Base-by-base conservation (phyloP, 2,329 filamentous ascomycete species). In the Epichloe elymi region DNA sequence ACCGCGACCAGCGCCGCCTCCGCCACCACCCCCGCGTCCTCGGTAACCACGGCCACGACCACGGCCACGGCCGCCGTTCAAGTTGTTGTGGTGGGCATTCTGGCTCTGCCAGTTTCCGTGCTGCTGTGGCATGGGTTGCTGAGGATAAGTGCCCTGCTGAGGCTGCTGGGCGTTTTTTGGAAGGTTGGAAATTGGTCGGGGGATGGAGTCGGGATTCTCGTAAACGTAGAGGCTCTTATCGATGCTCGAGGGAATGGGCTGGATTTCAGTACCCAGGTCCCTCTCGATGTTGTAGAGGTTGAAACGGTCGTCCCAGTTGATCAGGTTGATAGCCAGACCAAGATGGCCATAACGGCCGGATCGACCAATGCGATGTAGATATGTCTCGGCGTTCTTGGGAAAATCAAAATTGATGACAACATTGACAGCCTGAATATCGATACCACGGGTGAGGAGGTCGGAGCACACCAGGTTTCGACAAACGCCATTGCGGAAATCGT, bases 341-440 rank as follows among this genome's bases (percentile, higher is more conserved):
- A 97, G 78, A 71, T 98, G 93, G 58, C 93, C 93, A 66, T 95
- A 98, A 58, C 93, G 88, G 59, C 93, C 93, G 48, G 93, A 98
- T 65, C 93, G 88, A 74, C 93, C 93, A 65, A 98, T 98, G 59
- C 93, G 88, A 72, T 98, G 93, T 52, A 98, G 82, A 65, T 98
- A 98, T 0, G 93, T 98, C 72, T 98, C 93, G 15, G 93, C 94
- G 63, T 98, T 98, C 74, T 98, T 98, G 50, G 93, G 93, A 68
- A 98, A 98, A 64, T 98, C 93, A 63, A 98, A 98, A 74, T 98
- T 98, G 80, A 98, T 98, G 65, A 98, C 93, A 51, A 98, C 93
- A 61, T 98, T 98, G 64, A 98, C 93, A 50, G 93, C 93, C 70
- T 98, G 93, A 58, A 98, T 98, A 71, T 98, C 93, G 63, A 98